phyloP scores from a whole-genome alignment of 768 basidiomycete species.

The Leucosporidium creatinivorum region DNA sequence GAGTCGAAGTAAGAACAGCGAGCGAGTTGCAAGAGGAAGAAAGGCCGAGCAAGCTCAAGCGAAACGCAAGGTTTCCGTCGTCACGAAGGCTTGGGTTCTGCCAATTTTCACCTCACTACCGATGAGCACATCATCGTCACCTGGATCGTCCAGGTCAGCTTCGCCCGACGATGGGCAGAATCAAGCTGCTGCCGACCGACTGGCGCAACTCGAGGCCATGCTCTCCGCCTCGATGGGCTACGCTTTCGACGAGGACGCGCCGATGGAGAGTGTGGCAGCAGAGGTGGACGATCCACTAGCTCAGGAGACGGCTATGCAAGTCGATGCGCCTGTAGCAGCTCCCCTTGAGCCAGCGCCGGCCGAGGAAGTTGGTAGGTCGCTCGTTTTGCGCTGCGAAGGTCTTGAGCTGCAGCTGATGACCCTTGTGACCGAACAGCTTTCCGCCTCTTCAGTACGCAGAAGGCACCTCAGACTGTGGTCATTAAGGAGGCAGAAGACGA shows the following conservation, averaged over 20 bases:
- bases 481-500: slow-evolving; percentile 7
- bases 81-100: too few species aligned
- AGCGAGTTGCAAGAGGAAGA: background rate
- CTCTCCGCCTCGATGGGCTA: slow-evolving; percentile 9
- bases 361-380: background rate
- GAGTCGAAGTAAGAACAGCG: background rate
- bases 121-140: too few species aligned
- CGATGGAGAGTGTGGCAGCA: background rate
- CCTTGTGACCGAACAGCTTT: background rate
- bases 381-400: background rate
- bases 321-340: background rate
- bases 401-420: background rate
- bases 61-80: background rate
- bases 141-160: too few species aligned
- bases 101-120: too few species aligned
- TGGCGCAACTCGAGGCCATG: slow-evolving; percentile 16
- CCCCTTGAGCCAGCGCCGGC: too few species aligned
- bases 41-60: background rate
- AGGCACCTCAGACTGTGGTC: slow-evolving; percentile 7
- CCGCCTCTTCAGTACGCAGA: slow-evolving; percentile 22
- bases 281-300: too few species aligned
- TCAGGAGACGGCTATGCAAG: background rate
- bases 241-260: background rate
- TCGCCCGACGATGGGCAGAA: background rate
- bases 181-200: background rate